Conservation (phyloP, 805 yeast genomes). For the Tanozyma kutaoensis region DNA sequence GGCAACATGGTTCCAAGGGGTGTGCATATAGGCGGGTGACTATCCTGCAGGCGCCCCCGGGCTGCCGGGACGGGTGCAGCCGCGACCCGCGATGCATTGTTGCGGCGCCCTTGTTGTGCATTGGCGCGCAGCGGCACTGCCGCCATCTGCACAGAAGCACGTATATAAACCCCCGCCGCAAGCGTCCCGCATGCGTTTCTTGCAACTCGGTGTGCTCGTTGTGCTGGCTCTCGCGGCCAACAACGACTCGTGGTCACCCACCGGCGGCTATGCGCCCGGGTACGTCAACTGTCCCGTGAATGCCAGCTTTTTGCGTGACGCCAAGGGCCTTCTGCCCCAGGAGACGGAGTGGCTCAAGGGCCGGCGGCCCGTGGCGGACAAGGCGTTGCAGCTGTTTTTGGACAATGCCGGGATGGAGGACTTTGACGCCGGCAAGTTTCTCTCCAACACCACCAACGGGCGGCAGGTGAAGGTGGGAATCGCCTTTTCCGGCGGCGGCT, state of each 20-base stretch:
- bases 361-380: constrained; percentile 28
- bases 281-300: constrained; percentile 16
- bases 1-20: no score
- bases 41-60: no score
- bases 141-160: no score
- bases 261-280: constrained; percentile 15
- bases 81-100: no score
- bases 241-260: constrained; percentile 3
- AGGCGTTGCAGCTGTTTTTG: constrained; percentile 32
- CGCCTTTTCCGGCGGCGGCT: constrained; percentile 78
- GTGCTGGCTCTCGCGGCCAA: not conserved
- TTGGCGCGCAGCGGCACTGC: no score
- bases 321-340: constrained; percentile 8
- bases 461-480: constrained; percentile 31
- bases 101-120: no score
- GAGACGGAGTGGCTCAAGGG: constrained; percentile 14
- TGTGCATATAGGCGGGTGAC: no score
- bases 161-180: no score
- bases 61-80: no score
- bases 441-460: constrained; percentile 19
- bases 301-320: constrained; percentile 9
- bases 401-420: constrained; percentile 31
- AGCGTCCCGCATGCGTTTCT: no score
- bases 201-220: not conserved
- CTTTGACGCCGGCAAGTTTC: constrained; percentile 31